Base-by-base conservation (phyloP, 495 filamentous ascomycete species). In the Penicillium tannophilum region DNA sequence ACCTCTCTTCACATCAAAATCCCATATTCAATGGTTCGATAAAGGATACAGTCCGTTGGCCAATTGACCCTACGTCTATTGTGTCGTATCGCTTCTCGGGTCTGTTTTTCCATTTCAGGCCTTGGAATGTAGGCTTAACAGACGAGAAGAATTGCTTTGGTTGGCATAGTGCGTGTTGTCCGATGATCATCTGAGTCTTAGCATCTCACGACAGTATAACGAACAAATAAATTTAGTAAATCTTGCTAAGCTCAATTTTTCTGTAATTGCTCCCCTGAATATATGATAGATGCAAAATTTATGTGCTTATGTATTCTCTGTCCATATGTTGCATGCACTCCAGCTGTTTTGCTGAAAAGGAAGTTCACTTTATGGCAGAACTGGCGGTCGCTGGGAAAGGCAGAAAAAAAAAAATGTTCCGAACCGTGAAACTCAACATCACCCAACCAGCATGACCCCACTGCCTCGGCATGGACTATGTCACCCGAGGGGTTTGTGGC, bases 401-500 rank as follows among this genome's bases (percentile, higher is more conserved):
- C 52, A 55, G 43, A 49, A 48, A 48, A 56, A 55, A 55, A 55
- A 55, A 19, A 56, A 48, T 53, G 28, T 45, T 43, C 54, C 30
- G 49, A 45, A 33, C 19, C 33, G 23, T 44, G 20, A 39, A 61
- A 60, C 41, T 44, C 47, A 52, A 51, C 54, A 36, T 31, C 55
- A 33, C n/a, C 62, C 52, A 57, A 63, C 60, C 56, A 75, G 63
- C 65, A 79, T 78, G 76, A 73, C 60, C 67, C 66, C 55, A 57
- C 55, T 59, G 64, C 68, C 58, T 64, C 70, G 66, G 55, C 52
- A 81, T 86, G 76, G 81, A 86, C 57, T 83, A 86, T 65, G 73
- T 76, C 54, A 81, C 78, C 56, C 80, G 81, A 66, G 82, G 82
- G 56, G 70, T 74, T 55, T 89, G 86, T 67, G 84, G 83, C 50